These are phyloP conservation scores for Naganishia friedmannii DNA, from an alignment of 768 basidiomycete species.

Conservation along the genomic window DNA sequence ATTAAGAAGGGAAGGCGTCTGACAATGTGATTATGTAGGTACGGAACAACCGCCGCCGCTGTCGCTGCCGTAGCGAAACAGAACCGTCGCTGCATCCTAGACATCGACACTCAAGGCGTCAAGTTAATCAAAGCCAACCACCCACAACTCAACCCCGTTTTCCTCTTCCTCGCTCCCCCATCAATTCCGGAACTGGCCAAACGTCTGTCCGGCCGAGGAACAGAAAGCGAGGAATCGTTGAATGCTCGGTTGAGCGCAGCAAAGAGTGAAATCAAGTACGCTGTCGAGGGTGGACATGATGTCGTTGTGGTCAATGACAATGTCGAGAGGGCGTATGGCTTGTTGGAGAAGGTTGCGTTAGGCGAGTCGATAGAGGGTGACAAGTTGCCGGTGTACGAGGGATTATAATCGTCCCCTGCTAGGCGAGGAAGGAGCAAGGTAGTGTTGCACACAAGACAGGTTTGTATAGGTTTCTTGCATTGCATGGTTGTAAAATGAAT, in stretches of 20 bases:
- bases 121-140: constrained; percentile 78
- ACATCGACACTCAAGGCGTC: constrained; percentile 97
- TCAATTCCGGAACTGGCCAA: constrained; percentile 65
- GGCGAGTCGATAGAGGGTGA: constrained; percentile 66
- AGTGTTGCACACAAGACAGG: neutral
- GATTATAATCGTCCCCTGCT: constrained; percentile 20
- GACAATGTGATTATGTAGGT: constrained; percentile 48
- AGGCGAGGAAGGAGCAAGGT: no score
- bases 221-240: constrained; percentile 72
- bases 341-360: constrained; percentile 73
- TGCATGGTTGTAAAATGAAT: neutral
- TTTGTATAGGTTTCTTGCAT: constrained; percentile 2
- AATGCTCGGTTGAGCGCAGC: constrained; percentile 74
- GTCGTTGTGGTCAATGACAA: constrained; percentile 87
- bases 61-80: constrained; percentile 65
- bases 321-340: constrained; percentile 71
- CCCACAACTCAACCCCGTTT: constrained; percentile 70
- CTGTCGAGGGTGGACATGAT: constrained; percentile 73
- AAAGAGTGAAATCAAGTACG: constrained; percentile 75
- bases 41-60: constrained; percentile 83
- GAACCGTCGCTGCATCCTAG: constrained; percentile 82
- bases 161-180: constrained; percentile 88
- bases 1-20: neutral
- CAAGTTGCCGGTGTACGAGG: constrained; percentile 59
- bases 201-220: constrained; percentile 75